Conservation (phyloP, 441 rosid genomes). For the Eutrema salsugineum region DNA sequence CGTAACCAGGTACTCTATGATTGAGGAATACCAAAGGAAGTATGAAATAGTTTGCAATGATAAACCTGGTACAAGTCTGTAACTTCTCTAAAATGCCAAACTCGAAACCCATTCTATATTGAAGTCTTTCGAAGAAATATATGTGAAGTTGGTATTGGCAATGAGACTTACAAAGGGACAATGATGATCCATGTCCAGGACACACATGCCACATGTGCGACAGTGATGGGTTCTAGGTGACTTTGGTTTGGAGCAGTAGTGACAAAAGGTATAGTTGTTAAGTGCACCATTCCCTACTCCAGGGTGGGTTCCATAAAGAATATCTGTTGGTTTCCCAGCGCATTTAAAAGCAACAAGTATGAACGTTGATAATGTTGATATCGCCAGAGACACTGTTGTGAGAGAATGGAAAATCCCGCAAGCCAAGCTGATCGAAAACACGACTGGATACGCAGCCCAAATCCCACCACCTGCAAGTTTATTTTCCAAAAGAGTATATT, state of each 20-base stretch:
- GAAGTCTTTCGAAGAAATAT: not conserved
- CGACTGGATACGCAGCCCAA: slow-evolving; percentile 77
- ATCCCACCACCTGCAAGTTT: slow-evolving; percentile 80
- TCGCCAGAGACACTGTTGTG: slow-evolving; percentile 41
- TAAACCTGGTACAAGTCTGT: not conserved
- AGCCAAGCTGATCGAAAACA: slow-evolving; percentile 64
- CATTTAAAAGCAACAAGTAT: slow-evolving; percentile 64
- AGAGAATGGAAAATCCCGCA: slow-evolving; percentile 54
- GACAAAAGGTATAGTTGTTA: slow-evolving; percentile 79
- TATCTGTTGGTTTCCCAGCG: slow-evolving; percentile 61
- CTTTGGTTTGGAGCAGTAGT: slow-evolving; percentile 74
- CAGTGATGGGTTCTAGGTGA: slow-evolving; percentile 93
- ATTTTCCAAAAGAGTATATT: slow-evolving; percentile 13
- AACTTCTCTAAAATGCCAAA: not conserved
- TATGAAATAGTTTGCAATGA: not conserved
- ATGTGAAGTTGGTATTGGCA: not conserved
- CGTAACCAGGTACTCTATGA: not conserved
- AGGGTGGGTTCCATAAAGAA: slow-evolving; percentile 84
- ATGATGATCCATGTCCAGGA: slow-evolving; percentile 97
- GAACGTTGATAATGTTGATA: slow-evolving; percentile 59
- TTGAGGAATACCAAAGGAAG: not conserved
- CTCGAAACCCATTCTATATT: not conserved
- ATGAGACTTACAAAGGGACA: slow-evolving; percentile 84
- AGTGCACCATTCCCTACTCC: slow-evolving; percentile 70
- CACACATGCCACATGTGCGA: slow-evolving; percentile 83